Conservation (phyloP, 257 asterid genomes). For the Solanum chiquidenum region DNA sequence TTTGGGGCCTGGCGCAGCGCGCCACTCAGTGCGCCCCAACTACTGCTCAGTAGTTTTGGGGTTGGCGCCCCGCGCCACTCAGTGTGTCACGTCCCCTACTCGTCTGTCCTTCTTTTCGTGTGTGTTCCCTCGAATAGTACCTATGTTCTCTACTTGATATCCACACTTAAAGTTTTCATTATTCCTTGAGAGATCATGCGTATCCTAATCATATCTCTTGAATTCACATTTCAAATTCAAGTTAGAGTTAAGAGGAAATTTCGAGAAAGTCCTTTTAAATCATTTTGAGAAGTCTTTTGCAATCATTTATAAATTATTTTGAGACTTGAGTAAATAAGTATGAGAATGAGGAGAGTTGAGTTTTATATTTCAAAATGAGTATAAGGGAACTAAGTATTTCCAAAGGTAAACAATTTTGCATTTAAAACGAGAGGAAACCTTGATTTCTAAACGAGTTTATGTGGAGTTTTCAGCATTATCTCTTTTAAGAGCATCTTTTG, state of each 20-base stretch:
- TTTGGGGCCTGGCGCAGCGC: background rate
- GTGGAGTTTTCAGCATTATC: background rate
- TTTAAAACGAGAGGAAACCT: background rate
- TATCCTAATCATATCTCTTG: background rate
- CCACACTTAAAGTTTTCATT: background rate
- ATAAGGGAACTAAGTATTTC: background rate
- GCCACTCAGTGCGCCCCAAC: rapidly evolving
- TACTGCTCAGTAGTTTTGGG: background rate
- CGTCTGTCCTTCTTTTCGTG: background rate
- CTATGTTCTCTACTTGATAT: background rate
- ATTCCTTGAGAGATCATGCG: background rate
- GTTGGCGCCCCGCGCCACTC: too few relatives aligned
- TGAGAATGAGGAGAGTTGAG: too few relatives aligned
- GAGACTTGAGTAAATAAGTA: too few relatives aligned
- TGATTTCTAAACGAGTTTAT: background rate
- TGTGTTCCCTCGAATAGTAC: background rate
- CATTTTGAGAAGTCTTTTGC: background rate
- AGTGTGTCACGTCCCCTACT: too few relatives aligned
- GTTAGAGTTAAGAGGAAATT: background rate
- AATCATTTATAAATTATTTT: too few relatives aligned
- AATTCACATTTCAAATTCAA: background rate
- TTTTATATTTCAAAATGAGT: background rate
- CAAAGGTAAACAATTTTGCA: background rate
- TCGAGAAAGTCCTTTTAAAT: background rate
- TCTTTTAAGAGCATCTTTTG: background rate